These are phyloP conservation scores for Candida schatavii DNA, from an alignment of 805 yeast genomes.

Conservation along the genomic window DNA sequence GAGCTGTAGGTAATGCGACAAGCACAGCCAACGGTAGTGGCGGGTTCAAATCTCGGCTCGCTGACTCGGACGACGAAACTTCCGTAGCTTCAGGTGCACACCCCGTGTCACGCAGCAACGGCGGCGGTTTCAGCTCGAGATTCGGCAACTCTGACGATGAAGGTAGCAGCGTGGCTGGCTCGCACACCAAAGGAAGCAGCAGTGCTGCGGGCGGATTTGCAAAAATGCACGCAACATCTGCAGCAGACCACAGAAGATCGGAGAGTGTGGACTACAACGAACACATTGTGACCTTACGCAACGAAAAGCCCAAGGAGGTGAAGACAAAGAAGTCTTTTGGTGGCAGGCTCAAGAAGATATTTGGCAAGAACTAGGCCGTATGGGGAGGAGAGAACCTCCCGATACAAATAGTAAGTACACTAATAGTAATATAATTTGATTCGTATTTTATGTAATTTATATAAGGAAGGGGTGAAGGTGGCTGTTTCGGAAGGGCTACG, in stretches of 20 bases:
- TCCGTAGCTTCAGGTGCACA: slow-evolving; percentile 25
- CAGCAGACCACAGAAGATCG: background rate
- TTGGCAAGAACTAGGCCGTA: slow-evolving; percentile 30
- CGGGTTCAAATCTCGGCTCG: slow-evolving; percentile 52
- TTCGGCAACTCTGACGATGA: slow-evolving; percentile 32
- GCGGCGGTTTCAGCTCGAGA: slow-evolving; percentile 22
- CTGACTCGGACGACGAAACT: slow-evolving; percentile 61
- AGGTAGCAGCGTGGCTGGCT: background rate
- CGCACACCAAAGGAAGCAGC: too few species aligned
- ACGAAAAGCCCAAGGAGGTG: slow-evolving; percentile 5
- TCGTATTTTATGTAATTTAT: too few species aligned
- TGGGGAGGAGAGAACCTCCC: slow-evolving; percentile 1
- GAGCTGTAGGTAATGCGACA: background rate
- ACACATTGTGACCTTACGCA: slow-evolving; percentile 12
- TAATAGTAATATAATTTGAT: too few species aligned
- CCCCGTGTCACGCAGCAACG: background rate
- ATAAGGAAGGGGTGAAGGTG: too few species aligned
- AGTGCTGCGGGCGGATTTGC: background rate
- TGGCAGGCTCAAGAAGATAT: slow-evolving; percentile 37
- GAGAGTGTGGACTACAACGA: slow-evolving; percentile 1
- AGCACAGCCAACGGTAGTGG: background rate
- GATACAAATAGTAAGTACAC: background rate
- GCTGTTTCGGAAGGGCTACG: too few species aligned
- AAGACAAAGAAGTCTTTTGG: slow-evolving; percentile 37
- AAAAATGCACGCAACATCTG: background rate